Conservation (phyloP, 768 basidiomycete genomes). For the Tulasnella calospora region DNA sequence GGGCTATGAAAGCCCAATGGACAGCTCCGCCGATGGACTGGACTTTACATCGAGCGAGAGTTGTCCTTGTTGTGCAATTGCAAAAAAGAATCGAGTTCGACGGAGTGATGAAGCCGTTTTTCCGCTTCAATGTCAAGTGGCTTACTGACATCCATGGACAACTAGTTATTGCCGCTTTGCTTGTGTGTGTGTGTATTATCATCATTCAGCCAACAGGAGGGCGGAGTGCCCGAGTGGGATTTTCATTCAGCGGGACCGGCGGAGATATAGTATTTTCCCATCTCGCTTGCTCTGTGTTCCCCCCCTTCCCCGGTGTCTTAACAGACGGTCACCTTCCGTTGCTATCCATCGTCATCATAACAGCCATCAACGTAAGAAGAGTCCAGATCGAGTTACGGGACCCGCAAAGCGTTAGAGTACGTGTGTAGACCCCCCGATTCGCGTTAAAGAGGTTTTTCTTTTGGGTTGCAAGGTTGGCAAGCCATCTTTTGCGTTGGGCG, state of each 20-base stretch:
- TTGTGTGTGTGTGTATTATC: no score
- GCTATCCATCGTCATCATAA: not conserved
- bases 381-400: not conserved
- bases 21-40: no score
- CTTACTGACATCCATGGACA: no score
- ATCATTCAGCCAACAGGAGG: no score
- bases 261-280: not conserved
- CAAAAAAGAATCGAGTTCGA: no score
- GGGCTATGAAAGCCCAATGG: no score
- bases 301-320: not conserved
- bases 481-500: not conserved
- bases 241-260: not conserved
- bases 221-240: not conserved
- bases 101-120: no score
- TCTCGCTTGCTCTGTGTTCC: no score
- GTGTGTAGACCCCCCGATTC: not conserved
- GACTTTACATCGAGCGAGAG: no score
- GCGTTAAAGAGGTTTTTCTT: not conserved
- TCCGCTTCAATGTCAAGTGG: no score
- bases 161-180: no score
- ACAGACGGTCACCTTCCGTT: not conserved
- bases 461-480: not conserved
- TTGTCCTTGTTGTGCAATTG: no score
- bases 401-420: not conserved
- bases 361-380: not conserved